Evolutionary conservation across 148 eudicot genomes (phyloP).

Genomic region (Nepenthes gracilis): DNA sequence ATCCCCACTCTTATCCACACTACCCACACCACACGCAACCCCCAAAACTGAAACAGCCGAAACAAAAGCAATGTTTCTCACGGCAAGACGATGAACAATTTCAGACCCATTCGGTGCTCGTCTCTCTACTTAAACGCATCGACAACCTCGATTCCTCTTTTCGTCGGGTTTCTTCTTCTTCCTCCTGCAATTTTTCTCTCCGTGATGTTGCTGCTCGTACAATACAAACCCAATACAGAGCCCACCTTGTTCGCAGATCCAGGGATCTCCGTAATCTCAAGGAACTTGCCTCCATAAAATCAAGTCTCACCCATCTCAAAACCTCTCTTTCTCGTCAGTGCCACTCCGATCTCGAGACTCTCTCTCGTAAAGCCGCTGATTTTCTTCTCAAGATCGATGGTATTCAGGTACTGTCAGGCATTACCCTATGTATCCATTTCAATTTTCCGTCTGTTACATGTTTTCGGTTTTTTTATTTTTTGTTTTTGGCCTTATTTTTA

Average conservation of each 20-base stretch:
- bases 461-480: background rate
- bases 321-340: conserved; percentile 20
- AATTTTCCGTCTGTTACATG: background rate
- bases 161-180: conserved; percentile 15
- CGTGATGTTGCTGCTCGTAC: conserved; percentile 71
- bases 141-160: conserved; percentile 65
- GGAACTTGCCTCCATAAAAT: conserved; percentile 55
- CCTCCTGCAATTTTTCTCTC: conserved; percentile 13
- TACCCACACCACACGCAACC: conserved; percentile 10
- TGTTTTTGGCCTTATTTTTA: background rate
- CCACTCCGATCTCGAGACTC: conserved; percentile 25
- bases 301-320: conserved; percentile 37
- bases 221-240: conserved; percentile 77
- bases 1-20: conserved; percentile 1
- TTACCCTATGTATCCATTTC: background rate
- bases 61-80: conserved; percentile 7
- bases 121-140: conserved; percentile 61
- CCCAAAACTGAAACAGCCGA: conserved; percentile 4
- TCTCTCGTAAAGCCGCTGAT: conserved; percentile 37
- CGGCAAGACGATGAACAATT: conserved; percentile 6
- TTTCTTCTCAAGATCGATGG: conserved; percentile 50
- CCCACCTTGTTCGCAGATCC: conserved; percentile 66
- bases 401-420: conserved; percentile 38
- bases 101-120: conserved; percentile 12
- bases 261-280: conserved; percentile 54